A percentile compares a stretch with the other conserved stretches of the same genome.
Evolutionary conservation across 1,284 basidiomycete genomes (phyloP).

Genomic region (Leccinum solheimii): DNA sequence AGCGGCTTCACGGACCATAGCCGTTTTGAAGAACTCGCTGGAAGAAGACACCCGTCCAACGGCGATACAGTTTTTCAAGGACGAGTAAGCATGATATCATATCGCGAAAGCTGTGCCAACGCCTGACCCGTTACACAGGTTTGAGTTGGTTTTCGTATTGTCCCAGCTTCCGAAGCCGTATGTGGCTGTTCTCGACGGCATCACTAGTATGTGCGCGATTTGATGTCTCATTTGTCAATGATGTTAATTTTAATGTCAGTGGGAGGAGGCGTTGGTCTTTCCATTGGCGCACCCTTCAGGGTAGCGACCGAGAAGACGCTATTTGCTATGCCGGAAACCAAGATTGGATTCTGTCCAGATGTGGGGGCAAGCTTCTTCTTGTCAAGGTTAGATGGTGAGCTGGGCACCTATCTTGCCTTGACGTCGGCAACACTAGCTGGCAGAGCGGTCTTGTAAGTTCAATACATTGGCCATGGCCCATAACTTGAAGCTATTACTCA

Average conservation of each 20-base stretch:
- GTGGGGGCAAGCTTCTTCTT: slow-evolving; percentile 93
- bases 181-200: slow-evolving; percentile 87
- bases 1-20: slow-evolving; percentile 39
- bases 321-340: slow-evolving; percentile 98
- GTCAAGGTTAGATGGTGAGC: slow-evolving; percentile 85
- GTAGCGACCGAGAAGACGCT: slow-evolving; percentile 92
- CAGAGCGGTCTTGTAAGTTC: slow-evolving; percentile 78
- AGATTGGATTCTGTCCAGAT: slow-evolving; percentile 88
- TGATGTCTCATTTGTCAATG: slow-evolving; percentile 19
- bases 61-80: slow-evolving; percentile 86
- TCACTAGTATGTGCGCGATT: slow-evolving; percentile 69
- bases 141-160: slow-evolving; percentile 86
- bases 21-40: slow-evolving; percentile 53
- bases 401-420: slow-evolving; percentile 93
- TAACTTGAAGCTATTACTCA: slow-evolving; percentile 8
- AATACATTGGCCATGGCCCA: slow-evolving; percentile 8
- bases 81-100: slow-evolving; percentile 61
- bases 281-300: slow-evolving; percentile 86
- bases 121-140: slow-evolving; percentile 49
- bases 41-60: slow-evolving; percentile 52
- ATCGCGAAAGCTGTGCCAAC: slow-evolving; percentile 3
- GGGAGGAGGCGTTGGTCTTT: slow-evolving; percentile 95
- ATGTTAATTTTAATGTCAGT: slow-evolving; percentile 50
- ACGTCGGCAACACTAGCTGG: slow-evolving; percentile 78
- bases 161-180: slow-evolving; percentile 85